Conservation (phyloP, 2,329 filamentous ascomycete species). For the Colletotrichum sp. region DNA sequence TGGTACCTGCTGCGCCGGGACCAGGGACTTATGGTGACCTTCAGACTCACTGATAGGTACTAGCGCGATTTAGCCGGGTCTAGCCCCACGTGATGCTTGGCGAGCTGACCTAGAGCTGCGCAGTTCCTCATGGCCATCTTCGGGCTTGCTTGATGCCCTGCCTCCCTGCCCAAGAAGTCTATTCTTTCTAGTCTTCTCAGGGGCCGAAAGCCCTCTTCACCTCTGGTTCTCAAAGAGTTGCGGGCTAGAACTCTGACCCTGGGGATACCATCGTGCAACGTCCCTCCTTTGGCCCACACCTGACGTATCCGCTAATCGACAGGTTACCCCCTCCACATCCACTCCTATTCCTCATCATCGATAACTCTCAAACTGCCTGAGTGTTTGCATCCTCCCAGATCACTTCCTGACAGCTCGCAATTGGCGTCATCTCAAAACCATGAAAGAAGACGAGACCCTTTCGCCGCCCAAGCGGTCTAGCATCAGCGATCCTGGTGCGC, state of each 20-base stretch:
- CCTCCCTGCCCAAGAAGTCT: background rate
- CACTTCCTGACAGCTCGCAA: background rate
- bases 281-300: conserved; percentile 11
- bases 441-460: conserved; percentile 41
- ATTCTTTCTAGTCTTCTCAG: background rate
- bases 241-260: background rate
- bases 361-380: background rate
- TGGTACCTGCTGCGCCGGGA: background rate
- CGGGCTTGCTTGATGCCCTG: background rate
- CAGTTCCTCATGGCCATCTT: background rate
- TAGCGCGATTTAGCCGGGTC: conserved; percentile 8
- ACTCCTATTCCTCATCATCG: conserved; percentile 19
- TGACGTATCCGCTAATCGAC: conserved; percentile 22
- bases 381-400: background rate
- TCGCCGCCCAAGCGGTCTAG: conserved; percentile 44
- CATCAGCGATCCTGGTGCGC: conserved; percentile 62
- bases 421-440: conserved; percentile 11
- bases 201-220: background rate
- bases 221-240: background rate
- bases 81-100: conserved; percentile 20
- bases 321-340: conserved; percentile 12
- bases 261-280: background rate
- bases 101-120: conserved; percentile 1
- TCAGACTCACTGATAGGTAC: background rate
- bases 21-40: conserved; percentile 1